Evolutionary conservation across 2,329 filamentous ascomycete genomes (phyloP).

Genomic region (Cladophialophora chaetospira): DNA sequence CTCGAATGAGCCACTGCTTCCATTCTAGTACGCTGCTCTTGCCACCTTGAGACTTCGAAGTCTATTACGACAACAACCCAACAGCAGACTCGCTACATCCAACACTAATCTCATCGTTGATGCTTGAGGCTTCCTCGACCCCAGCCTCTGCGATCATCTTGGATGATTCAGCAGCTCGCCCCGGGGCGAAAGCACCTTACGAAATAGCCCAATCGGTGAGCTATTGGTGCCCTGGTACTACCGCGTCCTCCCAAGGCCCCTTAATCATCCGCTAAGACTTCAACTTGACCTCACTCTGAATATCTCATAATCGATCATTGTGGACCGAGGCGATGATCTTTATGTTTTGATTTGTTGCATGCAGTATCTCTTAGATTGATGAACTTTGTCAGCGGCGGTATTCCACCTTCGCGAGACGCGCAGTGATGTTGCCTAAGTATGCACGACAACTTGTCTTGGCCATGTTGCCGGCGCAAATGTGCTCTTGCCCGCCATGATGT

Average conservation of each 20-base stretch:
- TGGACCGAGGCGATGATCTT: neutral
- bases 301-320: neutral
- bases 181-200: neutral
- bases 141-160: neutral
- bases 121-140: too few relatives aligned
- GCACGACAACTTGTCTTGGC: too few relatives aligned
- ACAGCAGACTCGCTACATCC: neutral
- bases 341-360: neutral
- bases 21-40: too few relatives aligned
- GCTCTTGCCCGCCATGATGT: too few relatives aligned
- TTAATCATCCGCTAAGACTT: too few relatives aligned
- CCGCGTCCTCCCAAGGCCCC: too few relatives aligned
- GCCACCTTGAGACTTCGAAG: too few relatives aligned
- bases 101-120: neutral
- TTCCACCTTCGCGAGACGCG: neutral
- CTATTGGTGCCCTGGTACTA: neutral
- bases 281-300: too few relatives aligned
- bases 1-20: too few relatives aligned
- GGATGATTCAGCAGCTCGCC: neutral
- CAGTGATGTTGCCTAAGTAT: too few relatives aligned
- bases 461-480: too few relatives aligned
- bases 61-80: too few relatives aligned
- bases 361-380: neutral
- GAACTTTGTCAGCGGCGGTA: slow-evolving; percentile 1
- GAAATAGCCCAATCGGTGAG: neutral